These are phyloP conservation scores for Neurospora sp. DNA, from an alignment of 495 filamentous ascomycete species.

Conservation along the genomic window DNA sequence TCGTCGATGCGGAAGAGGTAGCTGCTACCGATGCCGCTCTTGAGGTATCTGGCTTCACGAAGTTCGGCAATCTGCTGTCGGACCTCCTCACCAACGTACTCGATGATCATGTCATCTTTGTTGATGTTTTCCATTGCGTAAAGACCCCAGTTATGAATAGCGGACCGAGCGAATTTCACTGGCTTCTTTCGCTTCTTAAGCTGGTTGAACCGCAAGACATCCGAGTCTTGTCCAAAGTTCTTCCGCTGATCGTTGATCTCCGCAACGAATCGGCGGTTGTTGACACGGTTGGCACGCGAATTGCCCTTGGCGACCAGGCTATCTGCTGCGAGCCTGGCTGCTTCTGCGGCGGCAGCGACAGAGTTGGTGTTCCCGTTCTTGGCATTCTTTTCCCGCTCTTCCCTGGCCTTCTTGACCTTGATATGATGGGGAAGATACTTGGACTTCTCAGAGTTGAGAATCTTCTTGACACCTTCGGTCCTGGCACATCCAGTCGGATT, in stretches of 20 bases:
- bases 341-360: slow-evolving; percentile 53
- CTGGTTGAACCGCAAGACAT: slow-evolving; percentile 94
- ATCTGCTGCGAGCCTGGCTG: slow-evolving; percentile 65
- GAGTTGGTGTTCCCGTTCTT: slow-evolving; percentile 55
- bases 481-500: slow-evolving; percentile 77
- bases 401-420: slow-evolving; percentile 79
- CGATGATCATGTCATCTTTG: slow-evolving; percentile 99
- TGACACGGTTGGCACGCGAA: slow-evolving; percentile 84
- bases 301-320: slow-evolving; percentile 65
- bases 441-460: slow-evolving; percentile 91
- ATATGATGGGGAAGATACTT: slow-evolving; percentile 97
- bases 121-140: slow-evolving; percentile 97
- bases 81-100: slow-evolving; percentile 97
- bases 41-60: slow-evolving; percentile 81
- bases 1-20: slow-evolving; percentile 98
- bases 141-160: slow-evolving; percentile 97
- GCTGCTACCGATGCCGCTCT: slow-evolving; percentile 92
- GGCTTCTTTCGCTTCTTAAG: slow-evolving; percentile 99
- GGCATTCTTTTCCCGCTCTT: slow-evolving; percentile 73
- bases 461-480: slow-evolving; percentile 88
- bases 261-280: slow-evolving; percentile 85
- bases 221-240: slow-evolving; percentile 72
- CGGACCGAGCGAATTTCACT: slow-evolving; percentile 92
- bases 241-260: slow-evolving; percentile 92
- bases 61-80: slow-evolving; percentile 93